Evolutionary conservation across 2,329 filamentous ascomycete species (phyloP).

Genomic region (Aspergillus fijiensis): DNA sequence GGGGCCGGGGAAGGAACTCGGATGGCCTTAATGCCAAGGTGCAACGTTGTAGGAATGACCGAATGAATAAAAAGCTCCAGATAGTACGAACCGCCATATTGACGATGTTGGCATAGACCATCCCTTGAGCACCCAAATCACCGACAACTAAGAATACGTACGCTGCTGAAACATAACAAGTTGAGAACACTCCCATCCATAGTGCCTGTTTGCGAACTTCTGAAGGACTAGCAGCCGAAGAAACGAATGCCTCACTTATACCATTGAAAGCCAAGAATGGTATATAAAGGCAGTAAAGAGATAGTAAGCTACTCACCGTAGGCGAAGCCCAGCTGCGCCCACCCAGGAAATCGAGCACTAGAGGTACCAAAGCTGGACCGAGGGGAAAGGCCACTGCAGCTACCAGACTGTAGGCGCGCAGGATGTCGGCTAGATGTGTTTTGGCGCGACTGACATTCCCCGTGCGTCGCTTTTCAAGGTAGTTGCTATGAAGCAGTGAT

Average conservation of each 20-base stretch:
- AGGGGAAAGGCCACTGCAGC: conserved; percentile 67
- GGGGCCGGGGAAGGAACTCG: conserved; percentile 47
- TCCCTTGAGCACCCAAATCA: conserved; percentile 70
- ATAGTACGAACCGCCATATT: conserved; percentile 84
- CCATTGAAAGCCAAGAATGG: conserved; percentile 91
- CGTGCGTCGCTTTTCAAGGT: conserved; percentile 16
- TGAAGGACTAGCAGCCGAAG: conserved; percentile 73
- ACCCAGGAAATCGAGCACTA: conserved; percentile 72
- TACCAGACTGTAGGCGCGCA: conserved; percentile 73
- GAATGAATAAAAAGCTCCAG: conserved; percentile 77
- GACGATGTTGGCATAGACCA: conserved; percentile 83
- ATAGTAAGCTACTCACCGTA: conserved; percentile 71
- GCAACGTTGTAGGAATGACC: conserved; percentile 57
- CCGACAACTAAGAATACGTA: conserved; percentile 71
- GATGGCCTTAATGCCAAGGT: conserved; percentile 44
- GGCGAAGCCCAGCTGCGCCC: conserved; percentile 73
- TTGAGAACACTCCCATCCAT: conserved; percentile 83
- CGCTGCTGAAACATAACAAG: conserved; percentile 70
- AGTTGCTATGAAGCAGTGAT: conserved; percentile 61
- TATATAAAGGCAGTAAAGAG: conserved; percentile 86
- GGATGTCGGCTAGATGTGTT: conserved; percentile 48
- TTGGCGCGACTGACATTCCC: conserved; percentile 29
- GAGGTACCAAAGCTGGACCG: conserved; percentile 72
- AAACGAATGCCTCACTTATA: conserved; percentile 87
- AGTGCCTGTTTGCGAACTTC: conserved; percentile 75